Base-by-base conservation (phyloP, 768 basidiomycete genomes). In the Suillus spraguei region DNA sequence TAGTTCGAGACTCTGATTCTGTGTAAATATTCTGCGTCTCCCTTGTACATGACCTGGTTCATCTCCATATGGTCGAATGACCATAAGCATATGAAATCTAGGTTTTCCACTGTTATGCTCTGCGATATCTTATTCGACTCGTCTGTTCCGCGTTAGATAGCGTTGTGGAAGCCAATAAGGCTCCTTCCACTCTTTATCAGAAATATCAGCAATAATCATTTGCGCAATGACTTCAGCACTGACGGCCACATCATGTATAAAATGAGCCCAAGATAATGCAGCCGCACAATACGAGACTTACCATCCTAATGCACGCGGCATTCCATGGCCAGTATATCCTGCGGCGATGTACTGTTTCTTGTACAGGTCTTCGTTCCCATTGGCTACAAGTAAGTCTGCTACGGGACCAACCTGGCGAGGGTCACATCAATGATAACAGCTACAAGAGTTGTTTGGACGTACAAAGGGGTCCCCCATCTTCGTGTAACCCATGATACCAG, bases 401-500 rank as follows among this genome's bases (percentile, higher is more conserved):
- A 62, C 39, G 16, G 61, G 9, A 24, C 61, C 61, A 39, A 62
- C 61, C 61, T 62, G 33, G 52, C 10, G 20, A 53, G 24, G 13
- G 44, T 59, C 59, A 28, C 22, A 39, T 56, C 36, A 39, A 56
- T 38, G n/a, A 32, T 32, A 20, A 10, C 13, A 9, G 16, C 7
- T 20, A 14, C 4, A 17, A 39, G 22, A 56, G 36, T 56, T 24
- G n/a, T 10, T 24, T 14, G 4, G 22, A 78, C 88, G 62, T 69
- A 93, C 91, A 60, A 91, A 86, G 0, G 92, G 92, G 70, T 89
- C 87, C 0, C 78, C 77, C 0, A 76, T 77, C 60, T 76, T 78
- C 0, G 92, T 90, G 67, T 78, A 91, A 0, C 86, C 93, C 91
- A 92, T 92, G 50, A 95, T 91, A 0, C 93, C 94, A 0, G 89